A percentile compares a stretch with the other conserved stretches of the same genome.
Evolutionary conservation across 2,329 filamentous ascomycete genomes (phyloP).

Genomic region (Monosporascus sp.): DNA sequence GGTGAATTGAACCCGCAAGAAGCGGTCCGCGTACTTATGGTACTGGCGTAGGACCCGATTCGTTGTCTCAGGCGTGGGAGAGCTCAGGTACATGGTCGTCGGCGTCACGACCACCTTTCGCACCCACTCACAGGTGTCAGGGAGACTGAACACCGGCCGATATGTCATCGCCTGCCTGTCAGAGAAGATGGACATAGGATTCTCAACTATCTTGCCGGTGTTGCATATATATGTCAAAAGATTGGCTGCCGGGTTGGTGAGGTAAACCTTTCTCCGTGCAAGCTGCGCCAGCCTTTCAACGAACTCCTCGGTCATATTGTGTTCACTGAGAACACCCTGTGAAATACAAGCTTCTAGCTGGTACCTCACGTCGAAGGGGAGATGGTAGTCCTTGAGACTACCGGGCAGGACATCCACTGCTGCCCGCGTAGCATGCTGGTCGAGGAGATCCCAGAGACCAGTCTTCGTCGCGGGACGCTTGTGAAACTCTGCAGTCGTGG

Average conservation of each 20-base stretch:
- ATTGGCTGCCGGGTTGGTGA: slow-evolving; percentile 48
- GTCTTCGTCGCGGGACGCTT: slow-evolving; percentile 28
- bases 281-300: slow-evolving; percentile 53
- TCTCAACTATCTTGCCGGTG: slow-evolving; percentile 52
- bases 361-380: slow-evolving; percentile 74
- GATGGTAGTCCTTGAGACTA: slow-evolving; percentile 32
- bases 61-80: slow-evolving; percentile 76
- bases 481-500: slow-evolving; percentile 33
- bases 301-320: slow-evolving; percentile 65
- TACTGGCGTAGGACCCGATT: slow-evolving; percentile 81
- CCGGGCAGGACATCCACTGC: slow-evolving; percentile 22
- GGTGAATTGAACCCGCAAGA: slow-evolving; percentile 83
- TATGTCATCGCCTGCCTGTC: slow-evolving; percentile 44
- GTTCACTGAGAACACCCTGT: slow-evolving; percentile 68
- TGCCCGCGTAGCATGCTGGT: slow-evolving; percentile 23
- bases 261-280: slow-evolving; percentile 12
- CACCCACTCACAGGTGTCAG: slow-evolving; percentile 68
- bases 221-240: slow-evolving; percentile 72
- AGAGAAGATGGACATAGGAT: slow-evolving; percentile 70
- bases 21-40: slow-evolving; percentile 64
- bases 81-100: slow-evolving; percentile 71
- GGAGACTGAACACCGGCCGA: slow-evolving; percentile 47
- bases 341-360: slow-evolving; percentile 94
- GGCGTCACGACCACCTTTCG: slow-evolving; percentile 79
- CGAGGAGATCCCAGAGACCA: slow-evolving; percentile 35